Percentiles rank a stretch among this genome's conserved stretches.
Evolutionary conservation across 2,329 filamentous ascomycete genomes (phyloP).

Genomic region (Periconia macrospinosa): DNA sequence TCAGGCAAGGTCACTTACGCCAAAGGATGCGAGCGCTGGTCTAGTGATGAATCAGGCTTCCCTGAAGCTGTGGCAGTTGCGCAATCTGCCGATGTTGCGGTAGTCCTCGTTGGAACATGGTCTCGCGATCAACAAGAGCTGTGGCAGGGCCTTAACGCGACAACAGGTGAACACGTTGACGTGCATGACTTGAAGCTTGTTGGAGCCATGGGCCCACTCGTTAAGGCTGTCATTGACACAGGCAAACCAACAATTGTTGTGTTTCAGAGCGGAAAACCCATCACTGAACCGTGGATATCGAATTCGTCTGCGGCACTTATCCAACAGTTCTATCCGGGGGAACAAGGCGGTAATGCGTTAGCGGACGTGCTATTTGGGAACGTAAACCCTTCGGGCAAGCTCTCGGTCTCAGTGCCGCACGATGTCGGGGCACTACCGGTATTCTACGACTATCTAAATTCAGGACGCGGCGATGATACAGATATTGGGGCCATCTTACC

Average conservation of each 20-base stretch:
- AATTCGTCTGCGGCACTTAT: conserved; percentile 65
- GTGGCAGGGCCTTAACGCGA: conserved; percentile 71
- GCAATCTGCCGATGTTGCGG: conserved; percentile 68
- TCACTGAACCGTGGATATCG: conserved; percentile 74
- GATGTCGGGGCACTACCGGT: conserved; percentile 68
- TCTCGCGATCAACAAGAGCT: conserved; percentile 72
- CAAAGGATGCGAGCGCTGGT: conserved; percentile 73
- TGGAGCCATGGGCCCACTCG: conserved; percentile 68
- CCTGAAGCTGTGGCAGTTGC: conserved; percentile 67
- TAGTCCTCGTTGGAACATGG: conserved; percentile 77
- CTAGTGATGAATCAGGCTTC: conserved; percentile 68
- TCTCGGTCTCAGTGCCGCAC: conserved; percentile 68
- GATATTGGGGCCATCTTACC: conserved; percentile 57
- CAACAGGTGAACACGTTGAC: conserved; percentile 75
- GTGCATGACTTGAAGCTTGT: conserved; percentile 65
- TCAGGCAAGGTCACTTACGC: conserved; percentile 66
- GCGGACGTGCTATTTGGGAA: conserved; percentile 65
- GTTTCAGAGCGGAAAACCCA: conserved; percentile 69
- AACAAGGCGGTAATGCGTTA: conserved; percentile 67
- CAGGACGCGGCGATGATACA: conserved; percentile 54
- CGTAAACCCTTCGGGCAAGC: conserved; percentile 66
- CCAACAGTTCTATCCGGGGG: conserved; percentile 75
- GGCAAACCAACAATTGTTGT: conserved; percentile 70
- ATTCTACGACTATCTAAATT: conserved; percentile 75
- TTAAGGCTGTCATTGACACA: conserved; percentile 68